Evolutionary conservation across 2,329 filamentous ascomycete species (phyloP), one percentile per base, ranked within the genome.

Genomic region (Aureobasidium zeae): DNA sequence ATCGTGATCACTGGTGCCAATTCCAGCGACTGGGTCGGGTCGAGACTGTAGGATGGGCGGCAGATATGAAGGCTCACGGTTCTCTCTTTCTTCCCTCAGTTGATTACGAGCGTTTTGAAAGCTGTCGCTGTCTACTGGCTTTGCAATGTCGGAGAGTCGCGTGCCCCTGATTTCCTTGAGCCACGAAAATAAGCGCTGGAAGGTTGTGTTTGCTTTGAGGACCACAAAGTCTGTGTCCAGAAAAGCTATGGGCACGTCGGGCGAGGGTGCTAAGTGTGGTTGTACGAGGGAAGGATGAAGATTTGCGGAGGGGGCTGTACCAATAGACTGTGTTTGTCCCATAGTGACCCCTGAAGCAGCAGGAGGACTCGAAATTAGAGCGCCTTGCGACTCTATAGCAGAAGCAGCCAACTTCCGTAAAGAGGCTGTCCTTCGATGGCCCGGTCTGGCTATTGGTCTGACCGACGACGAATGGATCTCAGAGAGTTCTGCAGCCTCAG

Each of bases 61-160:
- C 55, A 72, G 65, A 49, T 69, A 71, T 20, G 68, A 56, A 11
- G 70, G 69, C 44, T 73, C 69, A 26, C 66, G 62, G 21, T 60
- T 57, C 29, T 69, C 66, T 36, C 66, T 56, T 49, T 73, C 71
- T 26, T 66, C 62, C 26, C 68, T 60, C 36, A 74, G 55, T 12
- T 64, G 59, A 36, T 61, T 64, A 29, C 67, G 63, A 24, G 73
- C 57, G 11, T 60, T 56, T 33, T 65, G 62, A 49, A 73, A 58
- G 36, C 56, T 59, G 17, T 70, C 66, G 2, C 55, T 52, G 35
- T 69, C 65, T 16, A 60, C 54, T 4, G 59, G 53, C 26, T 63
- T 61, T 5, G 71, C 59, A 21, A 73, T 55, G 12, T 71, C 67
- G 10, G 56, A 53, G 15, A 74, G 54, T 32, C 61, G 60, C 41